Base-by-base conservation (phyloP, 2,329 filamentous ascomycete species). In the Verticillium longisporum region DNA sequence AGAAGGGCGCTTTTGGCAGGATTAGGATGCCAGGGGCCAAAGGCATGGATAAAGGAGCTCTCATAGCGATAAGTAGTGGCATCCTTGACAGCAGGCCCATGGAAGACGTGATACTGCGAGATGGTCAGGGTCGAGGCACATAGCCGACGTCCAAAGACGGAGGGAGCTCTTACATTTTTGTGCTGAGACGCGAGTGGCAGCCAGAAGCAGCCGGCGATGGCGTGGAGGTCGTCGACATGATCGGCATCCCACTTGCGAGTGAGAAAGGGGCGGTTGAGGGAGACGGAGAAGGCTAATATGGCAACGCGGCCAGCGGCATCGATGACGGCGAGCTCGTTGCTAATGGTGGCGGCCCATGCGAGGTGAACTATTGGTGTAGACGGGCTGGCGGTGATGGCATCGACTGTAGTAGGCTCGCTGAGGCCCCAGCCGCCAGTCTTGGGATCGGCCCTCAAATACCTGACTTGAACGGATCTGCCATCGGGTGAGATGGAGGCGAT, bases 181-280 rank as follows among this genome's bases (percentile, higher is more conserved):
- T 71, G 71, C n/a, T 70, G 69, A 3, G 82, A 79, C 33, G 82
- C 77, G 31, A 87, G 79, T n/a, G 81, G 78, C 60, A 98, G 79
- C 95, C 95, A 99, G 74, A 91, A 89, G 71, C 92, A 84, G 3
- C 94, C 95, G 6, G 96, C 91, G 5, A 96, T 80, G 57, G 88
- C 85, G 65, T 89, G 86, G 41, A 91, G 79, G 71, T 96, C 91
- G 68, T 92, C 89, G 59, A 88, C 78, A 1, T 83, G 75, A 69
- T 94, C 92, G n/a, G 79, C 73, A 31, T 87, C 82, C 74, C 86
- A 88, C 60, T 80, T 83, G 53, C 87, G 83, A 57, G 81, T 80
- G 10, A 84, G 72, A 36, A 81, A 83, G 61, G 93, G 84, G 59
- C 87, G 85, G 70, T 97, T 96, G 55, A 97, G 75, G 7, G 87